Conservation (phyloP, 2,329 filamentous ascomycete species). For the Phialophora macrospora region DNA sequence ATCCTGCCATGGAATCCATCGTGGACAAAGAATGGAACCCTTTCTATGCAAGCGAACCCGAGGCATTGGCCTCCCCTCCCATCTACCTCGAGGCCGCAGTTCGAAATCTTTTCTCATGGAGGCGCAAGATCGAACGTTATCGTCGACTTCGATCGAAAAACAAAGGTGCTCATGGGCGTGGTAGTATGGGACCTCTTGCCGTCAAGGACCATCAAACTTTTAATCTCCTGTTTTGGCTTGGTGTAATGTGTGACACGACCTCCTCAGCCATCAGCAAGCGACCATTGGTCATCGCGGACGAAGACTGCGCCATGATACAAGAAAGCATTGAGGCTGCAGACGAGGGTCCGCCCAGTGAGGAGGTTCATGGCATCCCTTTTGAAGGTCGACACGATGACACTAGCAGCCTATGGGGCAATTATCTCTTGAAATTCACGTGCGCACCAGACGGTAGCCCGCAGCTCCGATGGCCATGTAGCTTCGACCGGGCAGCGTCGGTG, state of each 20-base stretch:
- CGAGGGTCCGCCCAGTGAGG: conserved; percentile 5
- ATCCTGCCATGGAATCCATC: conserved; percentile 5
- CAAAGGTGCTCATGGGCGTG: not conserved
- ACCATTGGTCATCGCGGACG: conserved; percentile 53
- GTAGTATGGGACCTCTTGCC: conserved; percentile 13
- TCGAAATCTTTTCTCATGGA: conserved; percentile 32
- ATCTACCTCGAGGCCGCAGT: conserved; percentile 34
- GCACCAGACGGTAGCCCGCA: conserved; percentile 37
- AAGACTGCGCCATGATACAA: conserved; percentile 51
- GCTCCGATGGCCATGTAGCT: conserved; percentile 59
- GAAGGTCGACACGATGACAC: conserved; percentile 36
- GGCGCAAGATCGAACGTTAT: conserved; percentile 28
- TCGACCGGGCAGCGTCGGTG: conserved; percentile 56
- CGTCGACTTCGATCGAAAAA: conserved; percentile 19
- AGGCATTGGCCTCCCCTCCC: conserved; percentile 25
- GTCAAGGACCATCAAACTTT: conserved; percentile 54
- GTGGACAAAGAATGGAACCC: conserved; percentile 29
- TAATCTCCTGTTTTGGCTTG: conserved; percentile 63
- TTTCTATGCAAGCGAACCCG: conserved; percentile 26
- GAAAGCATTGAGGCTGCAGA: conserved; percentile 4
- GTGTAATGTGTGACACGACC: conserved; percentile 64
- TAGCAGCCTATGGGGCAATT: conserved; percentile 43
- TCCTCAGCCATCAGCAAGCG: conserved; percentile 60
- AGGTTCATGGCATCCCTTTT: conserved; percentile 1
- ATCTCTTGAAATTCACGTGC: conserved; percentile 23